These are phyloP conservation scores for Berkeleyomyces rouxiae DNA, from an alignment of 2,329 filamentous ascomycete species.

Conservation along the genomic window DNA sequence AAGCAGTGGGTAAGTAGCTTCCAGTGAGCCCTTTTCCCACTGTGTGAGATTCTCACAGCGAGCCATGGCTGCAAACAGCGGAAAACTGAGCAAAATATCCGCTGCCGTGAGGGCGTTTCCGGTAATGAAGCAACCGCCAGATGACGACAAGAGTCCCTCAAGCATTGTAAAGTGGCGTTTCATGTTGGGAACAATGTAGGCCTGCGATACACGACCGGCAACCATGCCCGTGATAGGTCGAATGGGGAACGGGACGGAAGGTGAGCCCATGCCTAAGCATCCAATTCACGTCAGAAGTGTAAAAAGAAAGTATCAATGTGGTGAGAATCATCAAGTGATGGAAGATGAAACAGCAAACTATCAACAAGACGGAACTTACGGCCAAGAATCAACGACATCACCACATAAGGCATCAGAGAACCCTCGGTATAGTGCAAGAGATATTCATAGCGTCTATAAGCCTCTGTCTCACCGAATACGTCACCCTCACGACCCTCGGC, in stretches of 20 bases:
- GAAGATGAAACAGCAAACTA: neutral
- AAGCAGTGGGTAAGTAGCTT: slow-evolving; percentile 9
- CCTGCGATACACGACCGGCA: slow-evolving; percentile 25
- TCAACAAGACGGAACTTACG: slow-evolving; percentile 21
- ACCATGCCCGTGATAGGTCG: slow-evolving; percentile 33
- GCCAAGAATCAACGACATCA: slow-evolving; percentile 44
- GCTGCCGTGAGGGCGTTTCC: slow-evolving; percentile 32
- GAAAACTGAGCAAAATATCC: slow-evolving; percentile 38
- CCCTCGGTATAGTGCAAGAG: slow-evolving; percentile 77
- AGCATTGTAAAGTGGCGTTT: slow-evolving; percentile 32
- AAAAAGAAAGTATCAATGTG: neutral
- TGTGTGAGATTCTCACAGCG: slow-evolving; percentile 1
- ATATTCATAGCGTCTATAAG: slow-evolving; percentile 44
- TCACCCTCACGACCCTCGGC: slow-evolving; percentile 40
- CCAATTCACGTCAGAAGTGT: neutral
- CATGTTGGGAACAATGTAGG: slow-evolving; percentile 31
- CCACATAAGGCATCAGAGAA: slow-evolving; percentile 56
- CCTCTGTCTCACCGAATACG: slow-evolving; percentile 43
- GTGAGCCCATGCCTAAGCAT: slow-evolving; percentile 26
- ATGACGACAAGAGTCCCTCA: slow-evolving; percentile 31
- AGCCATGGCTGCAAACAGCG: slow-evolving; percentile 27
- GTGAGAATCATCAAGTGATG: neutral
- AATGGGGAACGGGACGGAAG: slow-evolving; percentile 34
- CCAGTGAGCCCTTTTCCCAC: slow-evolving; percentile 11
- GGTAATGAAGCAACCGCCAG: slow-evolving; percentile 32